A percentile compares a stretch with the other conserved stretches of the same genome.
These are phyloP conservation scores for Berberis thunbergii DNA, from an alignment of 164 flowering plant species.

Conservation along the genomic window DNA sequence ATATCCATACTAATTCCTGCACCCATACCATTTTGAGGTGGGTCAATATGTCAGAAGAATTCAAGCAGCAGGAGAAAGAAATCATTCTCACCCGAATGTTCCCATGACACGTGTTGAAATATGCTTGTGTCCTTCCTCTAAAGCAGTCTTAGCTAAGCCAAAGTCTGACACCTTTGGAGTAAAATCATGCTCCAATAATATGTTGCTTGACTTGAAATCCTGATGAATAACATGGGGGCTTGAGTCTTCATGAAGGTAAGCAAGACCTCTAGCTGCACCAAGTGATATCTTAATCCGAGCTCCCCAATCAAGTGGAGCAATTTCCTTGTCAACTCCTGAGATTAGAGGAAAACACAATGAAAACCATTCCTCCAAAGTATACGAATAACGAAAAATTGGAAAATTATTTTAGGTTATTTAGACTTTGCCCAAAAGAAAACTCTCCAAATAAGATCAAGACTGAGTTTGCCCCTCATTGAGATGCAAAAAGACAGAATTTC, in stretches of 20 bases:
- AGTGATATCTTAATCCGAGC: slow-evolving; percentile 86
- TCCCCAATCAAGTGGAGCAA: slow-evolving; percentile 75
- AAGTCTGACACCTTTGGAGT: slow-evolving; percentile 94
- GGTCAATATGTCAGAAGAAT: neutral
- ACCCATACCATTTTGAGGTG: neutral
- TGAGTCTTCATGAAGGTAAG: slow-evolving; percentile 96
- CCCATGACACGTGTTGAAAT: slow-evolving; percentile 91
- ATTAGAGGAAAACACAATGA: neutral
- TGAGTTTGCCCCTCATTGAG: neutral
- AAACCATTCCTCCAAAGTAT: neutral
- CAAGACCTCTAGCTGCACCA: slow-evolving; percentile 93
- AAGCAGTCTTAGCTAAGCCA: slow-evolving; percentile 77
- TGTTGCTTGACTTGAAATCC: slow-evolving; percentile 95
- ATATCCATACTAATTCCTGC: neutral
- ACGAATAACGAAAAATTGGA: no score
- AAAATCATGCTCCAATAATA: slow-evolving; percentile 78
- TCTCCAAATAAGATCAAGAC: neutral
- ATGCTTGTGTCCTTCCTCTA: slow-evolving; percentile 64
- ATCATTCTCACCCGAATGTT: slow-evolving; percentile 67
- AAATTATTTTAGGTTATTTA: no score
- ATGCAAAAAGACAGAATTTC: no score
- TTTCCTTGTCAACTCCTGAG: slow-evolving; percentile 63
- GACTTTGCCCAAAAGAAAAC: neutral
- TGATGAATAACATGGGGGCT: slow-evolving; percentile 91
- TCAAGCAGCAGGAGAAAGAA: neutral